These are phyloP conservation scores for Scutellaria galericulata DNA, from an alignment of 257 asterid species.

Conservation along the genomic window DNA sequence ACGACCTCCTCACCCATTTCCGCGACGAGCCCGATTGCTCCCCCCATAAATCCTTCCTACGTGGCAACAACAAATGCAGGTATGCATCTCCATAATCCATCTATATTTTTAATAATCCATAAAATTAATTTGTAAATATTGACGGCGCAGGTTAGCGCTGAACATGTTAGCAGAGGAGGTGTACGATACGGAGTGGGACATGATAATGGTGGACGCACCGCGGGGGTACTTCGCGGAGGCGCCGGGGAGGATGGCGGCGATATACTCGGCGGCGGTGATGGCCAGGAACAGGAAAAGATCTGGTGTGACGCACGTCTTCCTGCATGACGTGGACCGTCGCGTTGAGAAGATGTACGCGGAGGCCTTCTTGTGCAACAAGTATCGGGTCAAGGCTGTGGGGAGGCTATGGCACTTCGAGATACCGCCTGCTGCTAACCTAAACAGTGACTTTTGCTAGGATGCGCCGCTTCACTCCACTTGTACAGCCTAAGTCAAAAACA, in stretches of 20 bases:
- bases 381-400: conserved; percentile 57
- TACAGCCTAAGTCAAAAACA: not conserved
- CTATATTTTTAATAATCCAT: not conserved
- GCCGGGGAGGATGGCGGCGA: conserved; percentile 92
- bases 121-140: not conserved
- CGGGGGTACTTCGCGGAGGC: conserved; percentile 76
- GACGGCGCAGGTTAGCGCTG: conserved; percentile 55
- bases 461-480: not conserved
- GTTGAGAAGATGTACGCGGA: conserved; percentile 81
- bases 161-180: conserved; percentile 69
- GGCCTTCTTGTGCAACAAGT: conserved; percentile 65
- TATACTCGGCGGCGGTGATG: conserved; percentile 90
- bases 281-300: conserved; percentile 68
- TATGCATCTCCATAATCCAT: not conserved
- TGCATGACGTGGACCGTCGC: conserved; percentile 82
- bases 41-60: conserved; percentile 50
- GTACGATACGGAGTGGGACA: conserved; percentile 82
- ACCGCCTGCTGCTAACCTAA: conserved; percentile 50
- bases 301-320: conserved; percentile 72
- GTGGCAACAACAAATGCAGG: conserved; percentile 72
- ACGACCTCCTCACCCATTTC: conserved; percentile 48
- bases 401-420: conserved; percentile 77
- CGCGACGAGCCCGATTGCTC: conserved; percentile 59
- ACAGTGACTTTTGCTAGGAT: conserved; percentile 53
- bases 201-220: conserved; percentile 92